Conservation (phyloP, 148 eudicot species). For the Polygonum maritimum region DNA sequence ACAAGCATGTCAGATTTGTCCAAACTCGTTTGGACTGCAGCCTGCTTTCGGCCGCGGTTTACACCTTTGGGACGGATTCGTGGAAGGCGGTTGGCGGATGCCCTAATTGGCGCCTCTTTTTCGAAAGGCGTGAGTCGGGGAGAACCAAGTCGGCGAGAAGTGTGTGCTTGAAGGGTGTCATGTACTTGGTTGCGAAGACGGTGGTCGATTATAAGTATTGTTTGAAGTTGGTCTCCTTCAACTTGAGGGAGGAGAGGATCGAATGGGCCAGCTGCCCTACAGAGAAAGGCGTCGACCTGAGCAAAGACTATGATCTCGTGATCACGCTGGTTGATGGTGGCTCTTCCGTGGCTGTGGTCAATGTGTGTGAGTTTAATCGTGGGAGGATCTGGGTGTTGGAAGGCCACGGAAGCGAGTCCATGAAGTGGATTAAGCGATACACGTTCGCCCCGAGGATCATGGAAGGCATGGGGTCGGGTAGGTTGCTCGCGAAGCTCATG, state of each 20-base stretch:
- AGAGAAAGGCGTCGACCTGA: too few relatives aligned
- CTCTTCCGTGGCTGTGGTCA: too few relatives aligned
- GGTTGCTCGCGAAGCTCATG: too few relatives aligned
- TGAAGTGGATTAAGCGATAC: too few relatives aligned
- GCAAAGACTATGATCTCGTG: too few relatives aligned
- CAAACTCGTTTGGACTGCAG: neutral
- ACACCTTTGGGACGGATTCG: neutral
- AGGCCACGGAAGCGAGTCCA: too few relatives aligned
- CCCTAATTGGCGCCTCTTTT: neutral
- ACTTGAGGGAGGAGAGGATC: neutral
- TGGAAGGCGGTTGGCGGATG: neutral
- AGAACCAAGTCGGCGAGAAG: neutral
- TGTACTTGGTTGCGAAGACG: neutral
- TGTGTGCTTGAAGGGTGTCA: neutral
- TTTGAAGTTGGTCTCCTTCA: neutral
- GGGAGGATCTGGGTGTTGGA: too few relatives aligned
- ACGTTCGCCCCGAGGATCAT: too few relatives aligned
- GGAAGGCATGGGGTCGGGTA: too few relatives aligned
- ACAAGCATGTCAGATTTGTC: neutral
- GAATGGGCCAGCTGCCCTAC: neutral
- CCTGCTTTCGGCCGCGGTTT: neutral
- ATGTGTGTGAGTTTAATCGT: too few relatives aligned
- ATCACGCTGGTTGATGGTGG: too few relatives aligned
- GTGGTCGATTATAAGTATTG: too few relatives aligned
- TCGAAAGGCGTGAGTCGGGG: neutral